A percentile compares a stretch with the other conserved stretches of the same genome.
Conservation (phyloP, 23 red algal species). For the Cyanidioschyzon merolae region DNA sequence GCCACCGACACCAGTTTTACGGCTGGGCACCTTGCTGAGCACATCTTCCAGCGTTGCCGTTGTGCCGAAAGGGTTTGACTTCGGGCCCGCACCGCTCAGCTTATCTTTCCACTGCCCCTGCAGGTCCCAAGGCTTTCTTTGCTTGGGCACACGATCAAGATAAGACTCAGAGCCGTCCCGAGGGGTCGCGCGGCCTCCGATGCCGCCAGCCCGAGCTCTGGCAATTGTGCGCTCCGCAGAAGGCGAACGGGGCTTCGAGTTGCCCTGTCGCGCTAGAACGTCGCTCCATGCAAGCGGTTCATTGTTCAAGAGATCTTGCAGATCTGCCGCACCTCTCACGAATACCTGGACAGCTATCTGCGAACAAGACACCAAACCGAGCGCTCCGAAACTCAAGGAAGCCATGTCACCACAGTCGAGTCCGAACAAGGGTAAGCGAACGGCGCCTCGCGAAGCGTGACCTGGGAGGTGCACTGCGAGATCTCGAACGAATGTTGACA, state of each 20-base stretch:
- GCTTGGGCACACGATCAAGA: not conserved
- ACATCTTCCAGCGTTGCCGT: slow-evolving; percentile 4
- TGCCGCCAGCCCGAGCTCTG: not conserved
- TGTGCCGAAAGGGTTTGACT: not conserved
- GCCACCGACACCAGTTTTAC: not conserved
- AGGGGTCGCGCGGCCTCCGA: not conserved
- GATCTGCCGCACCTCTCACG: not conserved
- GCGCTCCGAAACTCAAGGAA: not conserved
- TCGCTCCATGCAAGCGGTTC: not conserved
- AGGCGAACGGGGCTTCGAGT: not conserved
- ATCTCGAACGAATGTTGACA: no score
- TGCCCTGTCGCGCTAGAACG: slow-evolving; percentile 11
- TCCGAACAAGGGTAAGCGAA: no score
- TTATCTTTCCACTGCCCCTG: slow-evolving; percentile 14
- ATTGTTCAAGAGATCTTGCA: not conserved
- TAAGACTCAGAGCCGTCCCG: not conserved
- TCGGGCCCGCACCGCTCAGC: not conserved
- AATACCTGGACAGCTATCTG: not conserved
- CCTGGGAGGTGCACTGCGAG: not conserved
- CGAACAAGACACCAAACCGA: not conserved
- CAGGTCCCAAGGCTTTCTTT: not conserved
- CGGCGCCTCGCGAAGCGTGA: no score
- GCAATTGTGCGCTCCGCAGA: not conserved
- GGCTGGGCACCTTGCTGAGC: not conserved
- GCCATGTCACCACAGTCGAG: not conserved